Evolutionary conservation across 2,329 filamentous ascomycete genomes (phyloP), one percentile per base, ranked within the genome.

Genomic region (Colletotrichum liriopes): DNA sequence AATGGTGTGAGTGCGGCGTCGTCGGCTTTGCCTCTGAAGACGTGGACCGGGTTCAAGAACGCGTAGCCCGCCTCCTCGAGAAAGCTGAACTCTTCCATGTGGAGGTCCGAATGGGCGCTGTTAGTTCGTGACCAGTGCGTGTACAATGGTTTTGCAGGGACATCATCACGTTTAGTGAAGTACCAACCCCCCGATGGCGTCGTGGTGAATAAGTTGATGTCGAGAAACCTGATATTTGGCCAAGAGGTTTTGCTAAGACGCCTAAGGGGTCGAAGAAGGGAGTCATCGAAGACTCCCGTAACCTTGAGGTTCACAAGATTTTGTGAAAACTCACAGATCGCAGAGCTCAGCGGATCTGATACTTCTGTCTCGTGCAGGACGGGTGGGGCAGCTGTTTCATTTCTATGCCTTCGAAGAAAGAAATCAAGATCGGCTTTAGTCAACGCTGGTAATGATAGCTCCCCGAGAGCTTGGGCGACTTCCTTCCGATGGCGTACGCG

Each of bases 291-390:
- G 59, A 49, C 45, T 5, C 59, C 59, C 14, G 45, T 26, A 9
- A 62, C 32, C 2, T 23, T 51, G 7, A 62, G 59, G 5, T 23
- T 20, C n/a, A 62, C 32, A 8, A 62, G 59, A 12, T 51, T 51
- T 20, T 51, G 43, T 11, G 59, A 62, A 1, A 62, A 62, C 5
- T 35, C 43, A 14, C 32, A 39, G 8, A 62, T 26, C 9, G 45
- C 43, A 18, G 59, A 51, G 59, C 59, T 62, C 14, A 62, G 32
- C 43, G 43, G 59, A 16, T 62, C 59, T 12, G 59, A 32, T n/a
- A 26, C 20, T 1, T 18, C 59, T 11, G 45, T 16, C 14, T 39
- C 26, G 45, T 62, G 45, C 32, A 51, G 29, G 14, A 23, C 59
- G 18, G 43, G 59, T 3, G 59, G 59, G 43, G 11, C 26, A 18